phyloP scores from a whole-genome alignment of 305 asterid species.

The Nicotiana rustica region DNA sequence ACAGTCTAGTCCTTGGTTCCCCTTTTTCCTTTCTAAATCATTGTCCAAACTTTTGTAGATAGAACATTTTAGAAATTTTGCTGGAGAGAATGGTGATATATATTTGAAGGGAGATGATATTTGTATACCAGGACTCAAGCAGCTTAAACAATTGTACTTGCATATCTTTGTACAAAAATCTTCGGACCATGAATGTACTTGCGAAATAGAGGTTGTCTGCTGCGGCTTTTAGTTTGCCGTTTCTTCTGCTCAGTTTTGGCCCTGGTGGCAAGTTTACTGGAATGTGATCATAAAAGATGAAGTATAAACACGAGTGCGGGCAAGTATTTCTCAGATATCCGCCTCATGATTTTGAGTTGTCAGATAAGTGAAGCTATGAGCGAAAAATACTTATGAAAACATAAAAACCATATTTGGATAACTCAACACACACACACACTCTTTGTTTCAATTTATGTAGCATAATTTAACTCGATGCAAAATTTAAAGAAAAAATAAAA shows the following conservation, averaged over 20 bases:
- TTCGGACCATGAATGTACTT: background rate
- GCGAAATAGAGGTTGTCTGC: background rate
- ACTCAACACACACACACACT: no score
- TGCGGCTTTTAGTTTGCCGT: background rate
- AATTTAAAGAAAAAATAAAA: no score
- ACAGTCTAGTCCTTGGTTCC: constrained; percentile 10
- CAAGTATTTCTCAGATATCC: background rate
- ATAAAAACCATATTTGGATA: no score
- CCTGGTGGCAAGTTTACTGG: background rate
- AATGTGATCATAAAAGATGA: background rate
- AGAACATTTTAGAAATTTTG: background rate
- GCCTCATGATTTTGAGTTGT: background rate
- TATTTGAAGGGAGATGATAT: background rate
- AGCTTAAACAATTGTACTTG: background rate
- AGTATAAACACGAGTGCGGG: background rate
- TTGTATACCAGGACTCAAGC: background rate
- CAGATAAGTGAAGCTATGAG: background rate
- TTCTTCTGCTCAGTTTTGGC: background rate
- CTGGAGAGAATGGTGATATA: constrained; percentile 23
- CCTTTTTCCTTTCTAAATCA: background rate
- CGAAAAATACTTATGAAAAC: background rate
- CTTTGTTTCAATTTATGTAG: no score
- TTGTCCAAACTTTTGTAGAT: background rate
- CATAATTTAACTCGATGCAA: no score
- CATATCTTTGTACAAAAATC: background rate